Evolutionary conservation across 768 basidiomycete genomes (phyloP), one percentile per base, ranked within the genome.

Genomic region (Hypsizygus marmoreus): DNA sequence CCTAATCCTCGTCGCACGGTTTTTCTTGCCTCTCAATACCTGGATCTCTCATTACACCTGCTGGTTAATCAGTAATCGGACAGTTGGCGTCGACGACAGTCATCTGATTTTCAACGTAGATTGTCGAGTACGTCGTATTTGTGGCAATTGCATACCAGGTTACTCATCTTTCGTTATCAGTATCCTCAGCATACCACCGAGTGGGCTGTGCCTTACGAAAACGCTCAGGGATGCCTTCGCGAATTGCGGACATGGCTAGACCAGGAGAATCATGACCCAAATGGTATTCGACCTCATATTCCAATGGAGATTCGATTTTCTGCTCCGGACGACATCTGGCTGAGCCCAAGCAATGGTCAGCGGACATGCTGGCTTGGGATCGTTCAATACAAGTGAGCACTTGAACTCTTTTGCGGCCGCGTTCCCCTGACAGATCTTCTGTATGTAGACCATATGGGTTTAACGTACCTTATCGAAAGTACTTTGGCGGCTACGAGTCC

Each of bases 291-390:
- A 23, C 87, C 90, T 2, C 94, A 98, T 63, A 97, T 93, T 63
- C 89, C 91, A 1, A 76, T 99, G 57, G 97, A 98, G 70, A 81
- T 99, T 42, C 81, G 97, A 8, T 94, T 91, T 64, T 87, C 91
- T 33, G 82, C 83, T 11, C 73, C 76, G 17, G 97, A 98, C 65
- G 91, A 97, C 59, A 89, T 97, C 41, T 97, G 91, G 91, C 74
- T 99, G 24, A 92, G 89, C 62, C 97, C 97, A 2, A 86, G 87
- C 59, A 82, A 81, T 60, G 86, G 85, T 41, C 77, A 82, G 45
- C 72, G 69, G 62, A 94, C 88, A 6, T 88, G 86, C 55, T 99
- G 94, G 89, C 91, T 99, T 49, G 97, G 97, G n/a, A 82, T 98
- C 41, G 81, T 97, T n/a, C 91, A 95, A 60, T 99, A 85, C 73